Conservation (phyloP, 192 early-diverging fungal species). For the Umbelopsis ramanniana region DNA sequence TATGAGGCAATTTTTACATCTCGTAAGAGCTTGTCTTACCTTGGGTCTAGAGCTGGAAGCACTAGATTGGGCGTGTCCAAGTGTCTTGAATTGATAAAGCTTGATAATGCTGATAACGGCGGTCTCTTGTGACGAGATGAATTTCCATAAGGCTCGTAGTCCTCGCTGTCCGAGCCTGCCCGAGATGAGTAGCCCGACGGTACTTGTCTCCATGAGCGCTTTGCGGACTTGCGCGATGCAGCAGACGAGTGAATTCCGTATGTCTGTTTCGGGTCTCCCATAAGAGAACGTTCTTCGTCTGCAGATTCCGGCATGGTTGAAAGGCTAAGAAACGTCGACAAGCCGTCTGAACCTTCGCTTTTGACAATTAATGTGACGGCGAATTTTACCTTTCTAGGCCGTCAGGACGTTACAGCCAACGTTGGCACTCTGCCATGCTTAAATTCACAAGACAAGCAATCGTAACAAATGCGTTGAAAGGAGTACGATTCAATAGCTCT, state of each 20-base stretch:
- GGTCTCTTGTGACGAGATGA: not conserved
- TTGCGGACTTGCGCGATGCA: not conserved
- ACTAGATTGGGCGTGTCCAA: constrained; percentile 26
- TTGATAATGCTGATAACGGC: not conserved
- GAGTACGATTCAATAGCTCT: not conserved
- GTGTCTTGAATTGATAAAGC: constrained; percentile 6
- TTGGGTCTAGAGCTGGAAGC: constrained; percentile 31
- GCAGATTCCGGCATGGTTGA: not conserved
- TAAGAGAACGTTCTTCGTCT: constrained; percentile 7
- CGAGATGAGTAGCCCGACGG: constrained; percentile 19
- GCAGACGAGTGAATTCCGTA: not conserved
- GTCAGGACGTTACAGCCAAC: not conserved
- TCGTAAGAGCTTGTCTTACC: not conserved
- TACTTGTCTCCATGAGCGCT: not conserved
- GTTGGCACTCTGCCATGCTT: not conserved
- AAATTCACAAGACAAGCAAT: not conserved
- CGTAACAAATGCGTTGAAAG: not conserved
- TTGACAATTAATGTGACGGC: constrained; percentile 14
- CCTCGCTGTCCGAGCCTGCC: constrained; percentile 5
- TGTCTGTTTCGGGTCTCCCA: not conserved
- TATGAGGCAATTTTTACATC: not conserved
- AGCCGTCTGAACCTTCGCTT: not conserved
- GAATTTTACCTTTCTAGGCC: not conserved
- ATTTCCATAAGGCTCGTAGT: not conserved
- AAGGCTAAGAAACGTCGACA: not conserved